Conservation (phyloP, 257 asterid genomes). For the Fraxinus americana region DNA sequence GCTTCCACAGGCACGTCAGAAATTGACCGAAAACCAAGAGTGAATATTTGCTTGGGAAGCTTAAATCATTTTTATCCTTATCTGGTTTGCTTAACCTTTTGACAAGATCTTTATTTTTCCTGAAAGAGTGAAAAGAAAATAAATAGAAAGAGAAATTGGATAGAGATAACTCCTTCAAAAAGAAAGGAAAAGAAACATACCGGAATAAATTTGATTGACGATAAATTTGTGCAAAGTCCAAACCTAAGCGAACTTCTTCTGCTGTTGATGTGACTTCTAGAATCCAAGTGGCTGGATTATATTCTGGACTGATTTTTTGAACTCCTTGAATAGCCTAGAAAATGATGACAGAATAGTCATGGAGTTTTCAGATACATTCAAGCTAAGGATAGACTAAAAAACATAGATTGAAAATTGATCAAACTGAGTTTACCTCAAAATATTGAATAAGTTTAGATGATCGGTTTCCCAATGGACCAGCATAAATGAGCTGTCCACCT, state of each 20-base stretch:
- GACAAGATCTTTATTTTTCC: slow-evolving; percentile 69
- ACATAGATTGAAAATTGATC: not conserved
- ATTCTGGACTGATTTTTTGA: slow-evolving; percentile 59
- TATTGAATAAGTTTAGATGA: slow-evolving; percentile 66
- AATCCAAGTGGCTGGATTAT: slow-evolving; percentile 95
- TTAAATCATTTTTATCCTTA: slow-evolving; percentile 49
- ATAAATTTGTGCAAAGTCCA: slow-evolving; percentile 77
- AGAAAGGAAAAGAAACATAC: slow-evolving; percentile 31
- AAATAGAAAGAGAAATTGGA: not conserved
- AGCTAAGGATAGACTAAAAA: slow-evolving; percentile 9
- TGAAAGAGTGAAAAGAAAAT: slow-evolving; percentile 32
- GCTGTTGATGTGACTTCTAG: slow-evolving; percentile 76
- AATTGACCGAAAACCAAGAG: slow-evolving; percentile 66
- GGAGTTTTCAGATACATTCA: not conserved
- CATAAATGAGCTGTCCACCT: slow-evolving; percentile 89
- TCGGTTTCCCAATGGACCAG: slow-evolving; percentile 86
- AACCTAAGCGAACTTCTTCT: slow-evolving; percentile 66
- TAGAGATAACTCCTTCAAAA: not conserved
- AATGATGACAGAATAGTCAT: not conserved
- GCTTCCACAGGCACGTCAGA: slow-evolving; percentile 93
- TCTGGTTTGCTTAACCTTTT: slow-evolving; percentile 70
- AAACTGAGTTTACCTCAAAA: slow-evolving; percentile 63
- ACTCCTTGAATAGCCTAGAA: slow-evolving; percentile 68
- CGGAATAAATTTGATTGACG: slow-evolving; percentile 57
- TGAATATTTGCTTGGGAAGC: slow-evolving; percentile 76